These are phyloP conservation scores for Pseudogymnoascus sp. DNA, from an alignment of 2,329 filamentous ascomycete species.

Conservation along the genomic window DNA sequence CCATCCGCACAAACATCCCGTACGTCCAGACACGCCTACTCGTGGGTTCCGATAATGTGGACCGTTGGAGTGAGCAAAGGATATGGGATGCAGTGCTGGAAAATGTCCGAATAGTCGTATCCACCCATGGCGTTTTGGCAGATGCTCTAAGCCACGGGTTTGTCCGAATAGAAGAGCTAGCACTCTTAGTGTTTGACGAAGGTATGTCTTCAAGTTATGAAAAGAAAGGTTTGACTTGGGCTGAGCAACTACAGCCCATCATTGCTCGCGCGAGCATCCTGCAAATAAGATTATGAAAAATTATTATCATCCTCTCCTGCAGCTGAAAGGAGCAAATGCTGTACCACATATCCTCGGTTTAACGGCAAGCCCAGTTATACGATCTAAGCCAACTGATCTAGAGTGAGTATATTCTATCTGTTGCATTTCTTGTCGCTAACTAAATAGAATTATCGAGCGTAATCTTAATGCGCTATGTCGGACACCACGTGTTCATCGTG, in stretches of 20 bases:
- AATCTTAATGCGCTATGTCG: slow-evolving; percentile 50
- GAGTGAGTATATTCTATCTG: slow-evolving; percentile 20
- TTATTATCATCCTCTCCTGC: slow-evolving; percentile 25
- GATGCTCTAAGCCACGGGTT: slow-evolving; percentile 59
- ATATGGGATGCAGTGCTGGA: slow-evolving; percentile 53
- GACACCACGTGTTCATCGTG: slow-evolving; percentile 47
- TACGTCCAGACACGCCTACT: slow-evolving; percentile 44
- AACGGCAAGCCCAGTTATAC: slow-evolving; percentile 28
- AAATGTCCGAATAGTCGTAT: slow-evolving; percentile 52
- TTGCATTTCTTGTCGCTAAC: background rate
- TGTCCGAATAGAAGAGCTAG: slow-evolving; percentile 45
- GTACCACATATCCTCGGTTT: slow-evolving; percentile 28
- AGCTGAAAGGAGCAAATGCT: background rate
- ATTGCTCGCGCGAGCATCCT: slow-evolving; percentile 26
- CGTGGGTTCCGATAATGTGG: slow-evolving; percentile 50
- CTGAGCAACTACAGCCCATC: slow-evolving; percentile 23
- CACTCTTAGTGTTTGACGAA: slow-evolving; percentile 61
- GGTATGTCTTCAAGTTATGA: slow-evolving; percentile 31
- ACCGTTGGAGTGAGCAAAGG: slow-evolving; percentile 53
- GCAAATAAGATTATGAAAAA: slow-evolving; percentile 26
- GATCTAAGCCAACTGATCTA: slow-evolving; percentile 17
- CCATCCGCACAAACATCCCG: slow-evolving; percentile 53
- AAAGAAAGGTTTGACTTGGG: background rate
- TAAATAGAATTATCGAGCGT: slow-evolving; percentile 37
- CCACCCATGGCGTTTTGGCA: slow-evolving; percentile 50